Evolutionary conservation across 805 yeast species (phyloP).

Genomic region (Saccharomycopsis vini): DNA sequence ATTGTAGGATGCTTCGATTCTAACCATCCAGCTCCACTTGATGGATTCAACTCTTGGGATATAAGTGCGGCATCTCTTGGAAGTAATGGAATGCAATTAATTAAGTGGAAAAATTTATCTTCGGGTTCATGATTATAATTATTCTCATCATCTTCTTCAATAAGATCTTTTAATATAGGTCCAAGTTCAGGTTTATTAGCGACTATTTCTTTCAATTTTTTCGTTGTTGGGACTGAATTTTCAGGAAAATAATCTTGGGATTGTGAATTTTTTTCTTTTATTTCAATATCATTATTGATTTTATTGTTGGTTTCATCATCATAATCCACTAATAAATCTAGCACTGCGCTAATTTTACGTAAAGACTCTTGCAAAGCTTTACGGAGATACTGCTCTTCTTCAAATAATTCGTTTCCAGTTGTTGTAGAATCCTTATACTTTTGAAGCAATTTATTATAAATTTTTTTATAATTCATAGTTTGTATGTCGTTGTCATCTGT

Average conservation of each 20-base stretch:
- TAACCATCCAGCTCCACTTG: slow-evolving; percentile 10
- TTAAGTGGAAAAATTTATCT: slow-evolving; percentile 8
- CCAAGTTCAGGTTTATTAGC: slow-evolving; percentile 2
- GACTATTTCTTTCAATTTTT: background rate
- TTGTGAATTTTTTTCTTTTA: background rate
- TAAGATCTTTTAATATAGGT: background rate
- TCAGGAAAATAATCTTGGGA: background rate
- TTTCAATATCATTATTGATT: background rate
- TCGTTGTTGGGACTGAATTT: background rate
- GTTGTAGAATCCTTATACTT: slow-evolving; percentile 3
- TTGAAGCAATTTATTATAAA: slow-evolving; percentile 2
- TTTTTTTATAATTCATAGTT: slow-evolving; percentile 4
- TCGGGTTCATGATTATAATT: background rate
- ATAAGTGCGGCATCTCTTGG: background rate
- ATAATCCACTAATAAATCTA: slow-evolving; percentile 11
- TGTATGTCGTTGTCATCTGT: too few relatives aligned
- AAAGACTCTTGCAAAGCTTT: background rate
- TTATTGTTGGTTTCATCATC: background rate
- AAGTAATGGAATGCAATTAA: slow-evolving; percentile 6
- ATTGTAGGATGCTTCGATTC: slow-evolving; percentile 9
- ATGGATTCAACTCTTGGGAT: slow-evolving; percentile 6
- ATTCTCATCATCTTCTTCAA: background rate
- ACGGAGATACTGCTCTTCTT: slow-evolving; percentile 8
- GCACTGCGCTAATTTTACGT: slow-evolving; percentile 6
- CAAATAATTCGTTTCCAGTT: slow-evolving; percentile 1